These are phyloP conservation scores for Kurtzmaniella natalensis DNA, from an alignment of 1,139 yeast genomes.

Conservation along the genomic window DNA sequence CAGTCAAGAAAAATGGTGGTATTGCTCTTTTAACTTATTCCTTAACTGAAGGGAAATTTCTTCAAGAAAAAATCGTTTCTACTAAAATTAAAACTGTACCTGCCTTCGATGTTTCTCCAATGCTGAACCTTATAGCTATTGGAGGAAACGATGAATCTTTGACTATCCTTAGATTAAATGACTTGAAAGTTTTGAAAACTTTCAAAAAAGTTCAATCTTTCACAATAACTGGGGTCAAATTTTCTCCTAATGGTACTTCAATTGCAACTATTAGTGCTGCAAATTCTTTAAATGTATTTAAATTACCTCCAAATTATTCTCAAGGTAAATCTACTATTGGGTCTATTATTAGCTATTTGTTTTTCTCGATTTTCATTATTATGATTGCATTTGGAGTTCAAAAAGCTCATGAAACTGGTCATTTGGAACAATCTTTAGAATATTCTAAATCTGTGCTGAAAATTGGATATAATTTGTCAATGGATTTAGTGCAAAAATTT, in stretches of 20 bases:
- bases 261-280: conserved; percentile 83
- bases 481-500: conserved; percentile 18
- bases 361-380: conserved; percentile 43
- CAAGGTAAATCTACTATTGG: conserved; percentile 42
- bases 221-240: conserved; percentile 72
- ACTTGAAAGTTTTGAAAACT: conserved; percentile 46
- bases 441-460: conserved; percentile 16
- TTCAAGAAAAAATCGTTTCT: conserved; percentile 41
- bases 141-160: conserved; percentile 78
- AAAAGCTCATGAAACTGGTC: conserved; percentile 33
- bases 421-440: conserved; percentile 22
- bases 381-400: conserved; percentile 45
- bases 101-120: conserved; percentile 52
- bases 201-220: conserved; percentile 67
- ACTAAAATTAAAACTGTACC: conserved; percentile 62
- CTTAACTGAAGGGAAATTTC: conserved; percentile 36
- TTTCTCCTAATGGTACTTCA: conserved; percentile 64
- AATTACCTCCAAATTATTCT: conserved; percentile 52
- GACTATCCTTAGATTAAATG: conserved; percentile 46
- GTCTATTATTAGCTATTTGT: conserved; percentile 33
- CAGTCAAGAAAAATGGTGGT: conserved; percentile 33
- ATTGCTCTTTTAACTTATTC: conserved; percentile 42
- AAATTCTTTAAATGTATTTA: conserved; percentile 61
- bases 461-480: conserved; percentile 12
- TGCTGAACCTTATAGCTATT: conserved; percentile 54